Evolutionary conservation across 176 grass and related monocot genomes (phyloP).

Genomic region (Eleusine indica): DNA sequence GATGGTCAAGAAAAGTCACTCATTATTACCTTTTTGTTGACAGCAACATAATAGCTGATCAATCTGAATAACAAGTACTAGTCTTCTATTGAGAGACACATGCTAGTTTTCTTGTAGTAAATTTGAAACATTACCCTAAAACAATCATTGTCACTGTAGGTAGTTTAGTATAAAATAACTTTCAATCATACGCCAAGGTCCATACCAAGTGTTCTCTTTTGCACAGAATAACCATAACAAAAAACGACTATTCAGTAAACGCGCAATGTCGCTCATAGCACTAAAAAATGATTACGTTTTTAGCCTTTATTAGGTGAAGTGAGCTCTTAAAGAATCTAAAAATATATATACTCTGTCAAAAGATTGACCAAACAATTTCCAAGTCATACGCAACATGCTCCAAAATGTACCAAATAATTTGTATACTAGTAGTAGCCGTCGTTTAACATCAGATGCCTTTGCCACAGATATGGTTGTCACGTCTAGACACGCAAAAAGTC

Average conservation of each 20-base stretch:
- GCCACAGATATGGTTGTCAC: conserved; percentile 23
- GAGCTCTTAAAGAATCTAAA: conserved; percentile 9
- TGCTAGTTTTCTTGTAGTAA: not conserved
- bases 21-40: conserved; percentile 44
- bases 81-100: conserved; percentile 1
- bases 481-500: conserved; percentile 25
- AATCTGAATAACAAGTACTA: not conserved
- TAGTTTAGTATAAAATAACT: conserved; percentile 33
- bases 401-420: conserved; percentile 20
- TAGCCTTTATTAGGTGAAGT: not conserved
- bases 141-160: conserved; percentile 2
- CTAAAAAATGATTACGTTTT: conserved; percentile 14
- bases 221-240: conserved; percentile 5
- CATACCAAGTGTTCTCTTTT: not conserved
- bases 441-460: conserved; percentile 5
- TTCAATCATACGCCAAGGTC: conserved; percentile 1
- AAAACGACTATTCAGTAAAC: conserved; percentile 6
- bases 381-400: conserved; percentile 21
- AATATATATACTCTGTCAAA: not conserved
- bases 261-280: not conserved
- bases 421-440: conserved; percentile 1
- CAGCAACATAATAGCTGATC: conserved; percentile 28
- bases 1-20: conserved; percentile 37
- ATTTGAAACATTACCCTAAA: conserved; percentile 2
- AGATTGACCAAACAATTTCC: conserved; percentile 36